Evolutionary conservation across 371 early-diverging fungal genomes (phyloP).

Genomic region (Lichtheimia corymbifera): DNA sequence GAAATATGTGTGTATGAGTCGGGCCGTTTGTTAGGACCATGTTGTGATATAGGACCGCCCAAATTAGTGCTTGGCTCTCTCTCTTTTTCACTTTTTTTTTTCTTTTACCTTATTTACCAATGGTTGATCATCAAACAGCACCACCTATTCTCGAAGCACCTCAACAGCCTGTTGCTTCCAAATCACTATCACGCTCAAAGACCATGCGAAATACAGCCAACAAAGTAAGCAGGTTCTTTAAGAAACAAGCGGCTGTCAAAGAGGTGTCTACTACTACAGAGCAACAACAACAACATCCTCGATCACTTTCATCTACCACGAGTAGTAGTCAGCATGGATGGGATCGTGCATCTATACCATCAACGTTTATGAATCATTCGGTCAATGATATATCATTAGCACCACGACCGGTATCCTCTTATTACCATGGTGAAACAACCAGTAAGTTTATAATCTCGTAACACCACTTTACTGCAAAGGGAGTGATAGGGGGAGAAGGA

Average conservation of each 20-base stretch:
- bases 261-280: too few species aligned
- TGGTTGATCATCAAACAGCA: neutral
- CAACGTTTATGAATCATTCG: neutral
- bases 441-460: too few species aligned
- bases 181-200: neutral
- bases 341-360: conserved; percentile 6
- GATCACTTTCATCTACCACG: conserved; percentile 7
- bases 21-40: too few species aligned
- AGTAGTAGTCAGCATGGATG: conserved; percentile 9
- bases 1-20: too few species aligned
- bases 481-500: neutral
- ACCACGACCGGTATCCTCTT: too few species aligned
- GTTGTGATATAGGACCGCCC: too few species aligned
- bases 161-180: neutral
- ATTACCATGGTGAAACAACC: too few species aligned
- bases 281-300: neutral
- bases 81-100: neutral
- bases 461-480: too few species aligned
- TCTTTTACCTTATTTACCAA: neutral
- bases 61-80: neutral
- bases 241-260: conserved; percentile 1
- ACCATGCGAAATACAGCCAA: neutral
- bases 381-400: neutral
- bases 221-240: conserved; percentile 1
- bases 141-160: neutral